Percentiles rank a stretch among this genome's conserved stretches.
Evolutionary conservation across 2,329 filamentous ascomycete species (phyloP).

Genomic region (Xylaria sp.): DNA sequence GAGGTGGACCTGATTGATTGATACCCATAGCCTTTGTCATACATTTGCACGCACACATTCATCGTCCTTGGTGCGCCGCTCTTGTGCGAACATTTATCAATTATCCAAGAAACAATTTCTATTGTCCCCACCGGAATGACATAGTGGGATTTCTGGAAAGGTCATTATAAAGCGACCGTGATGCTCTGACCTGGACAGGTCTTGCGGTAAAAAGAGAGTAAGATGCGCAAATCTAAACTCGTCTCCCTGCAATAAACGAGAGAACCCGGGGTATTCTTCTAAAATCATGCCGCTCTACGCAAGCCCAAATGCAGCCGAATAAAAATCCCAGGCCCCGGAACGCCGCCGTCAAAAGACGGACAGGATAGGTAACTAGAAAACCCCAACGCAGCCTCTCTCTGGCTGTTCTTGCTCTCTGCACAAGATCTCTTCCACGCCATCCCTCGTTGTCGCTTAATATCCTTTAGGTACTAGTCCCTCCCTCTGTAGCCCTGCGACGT

Average conservation of each 20-base stretch:
- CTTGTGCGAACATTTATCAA: background rate
- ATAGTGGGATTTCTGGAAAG: constrained; percentile 8
- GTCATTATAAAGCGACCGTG: background rate
- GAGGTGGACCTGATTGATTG: background rate
- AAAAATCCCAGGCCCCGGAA: constrained; percentile 20
- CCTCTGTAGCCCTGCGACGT: background rate
- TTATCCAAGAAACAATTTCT: constrained; percentile 1
- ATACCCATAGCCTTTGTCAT: background rate
- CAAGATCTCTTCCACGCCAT: background rate
- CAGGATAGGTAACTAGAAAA: constrained; percentile 1
- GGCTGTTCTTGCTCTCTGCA: background rate
- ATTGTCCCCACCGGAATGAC: constrained; percentile 7
- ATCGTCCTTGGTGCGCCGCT: background rate
- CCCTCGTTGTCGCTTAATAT: background rate
- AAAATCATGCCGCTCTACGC: constrained; percentile 30
- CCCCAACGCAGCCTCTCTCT: too few species aligned
- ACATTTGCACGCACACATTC: background rate
- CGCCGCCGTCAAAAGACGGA: constrained; percentile 19
- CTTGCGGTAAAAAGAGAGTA: constrained; percentile 17
- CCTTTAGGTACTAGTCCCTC: too few species aligned
- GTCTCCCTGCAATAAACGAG: constrained; percentile 33
- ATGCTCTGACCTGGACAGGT: background rate
- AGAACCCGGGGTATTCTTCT: constrained; percentile 34
- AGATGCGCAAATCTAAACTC: constrained; percentile 22
- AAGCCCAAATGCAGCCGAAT: constrained; percentile 20